phyloP scores from a whole-genome alignment of 306 rosid species.

The Cucumis melo region DNA sequence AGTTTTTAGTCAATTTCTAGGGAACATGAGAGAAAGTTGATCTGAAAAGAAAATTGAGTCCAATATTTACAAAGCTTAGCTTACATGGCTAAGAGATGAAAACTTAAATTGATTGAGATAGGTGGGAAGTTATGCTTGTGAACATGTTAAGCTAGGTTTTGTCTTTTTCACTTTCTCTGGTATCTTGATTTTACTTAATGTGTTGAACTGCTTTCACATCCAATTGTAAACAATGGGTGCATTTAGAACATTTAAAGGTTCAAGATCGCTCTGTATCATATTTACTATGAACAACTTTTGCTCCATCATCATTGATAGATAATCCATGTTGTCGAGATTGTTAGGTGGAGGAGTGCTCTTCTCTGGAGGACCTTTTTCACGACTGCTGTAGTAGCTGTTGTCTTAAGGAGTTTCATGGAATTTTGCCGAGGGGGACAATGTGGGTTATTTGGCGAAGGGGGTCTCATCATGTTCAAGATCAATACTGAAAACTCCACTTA shows the following conservation, averaged over 20 bases:
- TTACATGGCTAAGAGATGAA: neutral
- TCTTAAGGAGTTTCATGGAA: slow-evolving; percentile 39
- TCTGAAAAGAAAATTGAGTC: neutral
- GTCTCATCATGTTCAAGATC: slow-evolving; percentile 58
- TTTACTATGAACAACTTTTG: neutral
- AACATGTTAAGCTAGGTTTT: neutral
- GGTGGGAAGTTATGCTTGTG: neutral
- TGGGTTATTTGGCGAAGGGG: slow-evolving; percentile 81
- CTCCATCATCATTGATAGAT: neutral
- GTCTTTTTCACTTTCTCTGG: neutral
- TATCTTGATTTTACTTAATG: neutral
- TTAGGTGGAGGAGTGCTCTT: slow-evolving; percentile 89
- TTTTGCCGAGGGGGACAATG: slow-evolving; percentile 43
- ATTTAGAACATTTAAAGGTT: neutral
- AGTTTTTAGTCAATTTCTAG: neutral
- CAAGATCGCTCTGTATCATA: neutral
- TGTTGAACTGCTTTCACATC: neutral
- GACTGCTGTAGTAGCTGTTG: slow-evolving; percentile 70
- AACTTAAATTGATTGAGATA: neutral
- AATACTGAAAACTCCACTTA: slow-evolving; percentile 33
- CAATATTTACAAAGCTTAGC: neutral
- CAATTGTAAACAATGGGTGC: neutral
- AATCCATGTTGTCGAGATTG: neutral
- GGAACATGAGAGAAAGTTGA: neutral
- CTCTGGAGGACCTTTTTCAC: slow-evolving; percentile 79